Evolutionary conservation across 106 monocot species (phyloP).

Genomic region (Allium cepa): DNA sequence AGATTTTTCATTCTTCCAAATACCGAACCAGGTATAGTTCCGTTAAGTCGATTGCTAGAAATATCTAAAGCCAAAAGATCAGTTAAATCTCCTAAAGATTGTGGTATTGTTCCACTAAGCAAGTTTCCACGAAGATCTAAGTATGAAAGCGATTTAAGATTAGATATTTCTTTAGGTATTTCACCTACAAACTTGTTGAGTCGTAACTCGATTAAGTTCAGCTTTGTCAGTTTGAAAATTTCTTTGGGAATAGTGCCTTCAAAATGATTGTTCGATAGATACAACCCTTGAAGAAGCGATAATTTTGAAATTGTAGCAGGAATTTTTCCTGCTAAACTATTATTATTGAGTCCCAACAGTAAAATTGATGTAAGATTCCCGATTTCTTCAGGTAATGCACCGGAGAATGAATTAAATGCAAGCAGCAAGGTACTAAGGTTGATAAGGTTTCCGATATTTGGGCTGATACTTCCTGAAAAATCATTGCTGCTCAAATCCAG

Average conservation of each 20-base stretch:
- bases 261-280: slow-evolving; percentile 33
- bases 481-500: slow-evolving; percentile 35
- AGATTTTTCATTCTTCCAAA: slow-evolving; percentile 38
- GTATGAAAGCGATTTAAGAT: slow-evolving; percentile 41
- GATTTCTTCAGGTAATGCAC: slow-evolving; percentile 53
- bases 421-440: slow-evolving; percentile 26
- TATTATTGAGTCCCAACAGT: slow-evolving; percentile 25
- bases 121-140: slow-evolving; percentile 61
- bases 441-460: slow-evolving; percentile 31
- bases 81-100: slow-evolving; percentile 27
- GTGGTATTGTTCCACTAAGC: slow-evolving; percentile 68
- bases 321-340: slow-evolving; percentile 44
- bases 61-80: slow-evolving; percentile 53
- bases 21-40: slow-evolving; percentile 43
- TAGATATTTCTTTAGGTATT: slow-evolving; percentile 50
- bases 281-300: slow-evolving; percentile 46
- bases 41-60: slow-evolving; percentile 61
- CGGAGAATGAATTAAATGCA: slow-evolving; percentile 43
- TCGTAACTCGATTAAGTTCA: slow-evolving; percentile 27
- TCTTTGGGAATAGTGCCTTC: slow-evolving; percentile 44
- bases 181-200: slow-evolving; percentile 42
- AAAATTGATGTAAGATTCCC: slow-evolving; percentile 44
- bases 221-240: slow-evolving; percentile 37
- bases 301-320: slow-evolving; percentile 53
- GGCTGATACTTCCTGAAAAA: slow-evolving; percentile 43